Evolutionary conservation across 169 alveolate species (phyloP).

Genomic region (Toxoplasma gondii): DNA sequence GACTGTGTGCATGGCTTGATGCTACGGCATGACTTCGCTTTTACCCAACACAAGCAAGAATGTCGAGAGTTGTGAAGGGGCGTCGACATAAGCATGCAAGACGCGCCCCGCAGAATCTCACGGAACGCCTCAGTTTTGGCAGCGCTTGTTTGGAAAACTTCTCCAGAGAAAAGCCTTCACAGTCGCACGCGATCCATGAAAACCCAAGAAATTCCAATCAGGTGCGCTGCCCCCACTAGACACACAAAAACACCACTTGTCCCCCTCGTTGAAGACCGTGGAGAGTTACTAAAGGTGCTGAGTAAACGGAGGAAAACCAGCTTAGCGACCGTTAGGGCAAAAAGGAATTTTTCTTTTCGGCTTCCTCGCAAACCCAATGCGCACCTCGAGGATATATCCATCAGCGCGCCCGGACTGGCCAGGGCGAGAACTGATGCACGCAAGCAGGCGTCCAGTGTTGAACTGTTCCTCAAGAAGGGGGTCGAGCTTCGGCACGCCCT

Average conservation of each 20-base stretch:
- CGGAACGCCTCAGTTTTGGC: background rate
- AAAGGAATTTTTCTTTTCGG: no score
- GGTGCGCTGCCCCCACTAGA: background rate
- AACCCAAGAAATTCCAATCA: background rate
- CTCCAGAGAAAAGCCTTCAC: background rate
- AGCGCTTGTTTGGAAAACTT: background rate
- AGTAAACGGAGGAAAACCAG: no score
- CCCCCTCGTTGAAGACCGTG: background rate
- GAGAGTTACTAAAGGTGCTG: background rate
- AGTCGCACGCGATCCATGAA: background rate
- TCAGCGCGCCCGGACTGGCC: conserved; percentile 98
- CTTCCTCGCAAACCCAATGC: background rate
- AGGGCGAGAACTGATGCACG: conserved; percentile 98
- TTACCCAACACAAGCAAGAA: background rate
- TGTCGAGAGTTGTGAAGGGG: conserved; percentile 18
- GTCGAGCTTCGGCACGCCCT: conserved; percentile 77
- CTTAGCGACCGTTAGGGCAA: no score
- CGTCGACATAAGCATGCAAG: background rate
- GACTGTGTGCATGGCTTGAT: no score
- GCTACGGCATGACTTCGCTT: no score
- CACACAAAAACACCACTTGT: background rate
- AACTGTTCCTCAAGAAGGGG: conserved; percentile 94
- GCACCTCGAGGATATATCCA: conserved; percentile 96
- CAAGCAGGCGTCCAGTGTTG: conserved; percentile 95
- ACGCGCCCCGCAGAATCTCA: conserved; percentile 21